Evolutionary conservation across 2,329 filamentous ascomycete species (phyloP).

Genomic region (Metarhizium robertsii): DNA sequence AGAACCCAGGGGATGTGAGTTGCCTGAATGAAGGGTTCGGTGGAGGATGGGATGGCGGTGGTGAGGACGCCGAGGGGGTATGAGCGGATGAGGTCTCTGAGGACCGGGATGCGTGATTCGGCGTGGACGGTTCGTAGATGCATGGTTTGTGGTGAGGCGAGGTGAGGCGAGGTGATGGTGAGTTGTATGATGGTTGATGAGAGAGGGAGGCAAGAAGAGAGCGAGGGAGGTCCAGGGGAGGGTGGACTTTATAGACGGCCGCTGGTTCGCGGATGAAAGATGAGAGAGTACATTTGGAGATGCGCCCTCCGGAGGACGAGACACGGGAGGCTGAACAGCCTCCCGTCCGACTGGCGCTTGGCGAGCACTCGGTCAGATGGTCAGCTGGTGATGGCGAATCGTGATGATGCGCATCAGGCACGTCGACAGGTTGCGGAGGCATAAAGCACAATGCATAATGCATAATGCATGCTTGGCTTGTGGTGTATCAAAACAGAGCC

Average conservation of each 20-base stretch:
- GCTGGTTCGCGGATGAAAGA: too few species aligned
- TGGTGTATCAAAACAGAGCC: too few species aligned
- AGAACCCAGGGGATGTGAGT: constrained; percentile 54
- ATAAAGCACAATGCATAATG: not conserved
- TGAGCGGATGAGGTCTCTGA: constrained; percentile 47
- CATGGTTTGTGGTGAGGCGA: constrained; percentile 30
- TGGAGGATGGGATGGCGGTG: constrained; percentile 45
- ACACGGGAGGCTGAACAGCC: too few species aligned
- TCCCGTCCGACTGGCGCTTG: too few species aligned
- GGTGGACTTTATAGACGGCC: too few species aligned
- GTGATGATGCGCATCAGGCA: too few species aligned
- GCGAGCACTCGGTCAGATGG: too few species aligned
- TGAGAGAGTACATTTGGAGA: too few species aligned
- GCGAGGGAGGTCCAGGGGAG: too few species aligned
- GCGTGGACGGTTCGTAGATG: constrained; percentile 46
- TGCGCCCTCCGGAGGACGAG: too few species aligned
- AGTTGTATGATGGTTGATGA: not conserved
- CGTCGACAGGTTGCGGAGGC: not conserved
- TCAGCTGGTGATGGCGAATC: not conserved
- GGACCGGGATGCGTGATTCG: constrained; percentile 36
- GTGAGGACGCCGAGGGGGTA: constrained; percentile 55
- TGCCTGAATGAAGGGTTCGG: constrained; percentile 42
- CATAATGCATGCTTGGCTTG: too few species aligned
- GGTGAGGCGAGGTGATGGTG: not conserved
- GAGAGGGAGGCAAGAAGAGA: not conserved